Percentiles rank a stretch among this genome's conserved stretches.
Evolutionary conservation across 73 alveolate genomes (phyloP).

Genomic region (Durusdinium trenchii): DNA sequence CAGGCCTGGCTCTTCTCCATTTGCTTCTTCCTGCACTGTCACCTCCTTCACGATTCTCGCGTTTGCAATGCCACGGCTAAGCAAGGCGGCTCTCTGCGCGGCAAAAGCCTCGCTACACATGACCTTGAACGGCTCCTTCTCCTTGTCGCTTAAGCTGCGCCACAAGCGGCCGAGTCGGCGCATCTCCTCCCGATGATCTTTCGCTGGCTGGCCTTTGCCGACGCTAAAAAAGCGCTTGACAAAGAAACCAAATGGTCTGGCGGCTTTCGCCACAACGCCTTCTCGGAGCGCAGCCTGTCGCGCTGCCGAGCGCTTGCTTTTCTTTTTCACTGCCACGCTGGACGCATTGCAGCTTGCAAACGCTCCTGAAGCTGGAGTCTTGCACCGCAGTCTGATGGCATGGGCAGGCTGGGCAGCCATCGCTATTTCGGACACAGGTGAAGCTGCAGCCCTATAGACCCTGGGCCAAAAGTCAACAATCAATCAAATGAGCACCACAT

Average conservation of each 20-base stretch:
- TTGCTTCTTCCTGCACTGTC: not conserved
- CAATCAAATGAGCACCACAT: not conserved
- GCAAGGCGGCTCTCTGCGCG: not conserved
- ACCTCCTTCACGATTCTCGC: not conserved
- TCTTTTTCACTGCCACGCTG: not conserved
- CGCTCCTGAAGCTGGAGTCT: too few relatives aligned
- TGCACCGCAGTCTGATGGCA: not conserved
- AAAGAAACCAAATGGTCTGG: not conserved
- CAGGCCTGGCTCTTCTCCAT: not conserved
- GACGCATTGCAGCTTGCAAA: not conserved
- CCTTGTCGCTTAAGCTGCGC: not conserved
- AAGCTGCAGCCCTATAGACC: not conserved
- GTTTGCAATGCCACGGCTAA: not conserved
- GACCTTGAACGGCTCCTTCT: not conserved
- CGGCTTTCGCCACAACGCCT: not conserved
- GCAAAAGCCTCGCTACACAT: not conserved
- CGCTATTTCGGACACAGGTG: not conserved
- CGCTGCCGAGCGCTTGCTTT: not conserved
- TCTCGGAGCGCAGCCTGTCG: constrained; percentile 1
- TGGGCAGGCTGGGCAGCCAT: not conserved
- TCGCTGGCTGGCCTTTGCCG: not conserved
- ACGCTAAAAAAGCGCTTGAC: not conserved
- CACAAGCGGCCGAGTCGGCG: not conserved
- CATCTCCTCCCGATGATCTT: not conserved
- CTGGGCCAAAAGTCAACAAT: not conserved